phyloP scores from a whole-genome alignment of 23 red algal species.

The Pyropia yezoensis region DNA sequence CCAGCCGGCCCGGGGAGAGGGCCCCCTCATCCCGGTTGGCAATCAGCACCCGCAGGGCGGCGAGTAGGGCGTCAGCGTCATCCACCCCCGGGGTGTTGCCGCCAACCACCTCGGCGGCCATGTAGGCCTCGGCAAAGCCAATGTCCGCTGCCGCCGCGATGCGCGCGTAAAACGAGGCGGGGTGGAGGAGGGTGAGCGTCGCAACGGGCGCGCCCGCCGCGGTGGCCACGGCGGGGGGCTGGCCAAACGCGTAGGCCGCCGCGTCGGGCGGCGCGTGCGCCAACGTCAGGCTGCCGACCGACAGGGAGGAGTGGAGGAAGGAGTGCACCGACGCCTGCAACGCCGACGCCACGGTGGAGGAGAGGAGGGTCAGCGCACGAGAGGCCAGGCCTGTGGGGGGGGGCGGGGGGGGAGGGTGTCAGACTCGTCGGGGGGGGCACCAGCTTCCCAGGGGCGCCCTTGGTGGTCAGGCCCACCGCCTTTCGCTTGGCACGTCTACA shows the following conservation, averaged over 20 bases:
- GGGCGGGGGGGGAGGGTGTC: not conserved
- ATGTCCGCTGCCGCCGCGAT: conserved; percentile 71
- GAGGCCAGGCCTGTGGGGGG: not conserved
- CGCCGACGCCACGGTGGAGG: not conserved
- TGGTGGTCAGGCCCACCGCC: too few relatives aligned
- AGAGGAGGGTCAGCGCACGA: not conserved
- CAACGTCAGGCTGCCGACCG: conserved; percentile 8
- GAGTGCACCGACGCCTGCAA: conserved; percentile 20
- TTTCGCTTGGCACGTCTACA: too few relatives aligned
- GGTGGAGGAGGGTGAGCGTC: conserved; percentile 5
- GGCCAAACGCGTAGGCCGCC: conserved; percentile 13
- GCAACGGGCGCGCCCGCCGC: conserved; percentile 10
- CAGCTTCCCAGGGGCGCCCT: too few relatives aligned
- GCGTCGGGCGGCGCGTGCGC: not conserved
- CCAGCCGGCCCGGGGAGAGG: conserved; percentile 2
- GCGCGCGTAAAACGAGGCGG: conserved; percentile 47
- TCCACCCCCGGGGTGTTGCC: conserved; percentile 1
- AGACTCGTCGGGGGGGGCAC: too few relatives aligned
- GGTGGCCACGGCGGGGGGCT: conserved; percentile 5
- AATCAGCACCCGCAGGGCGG: conserved; percentile 65
- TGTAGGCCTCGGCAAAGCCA: conserved; percentile 90
- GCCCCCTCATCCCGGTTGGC: conserved; percentile 55
- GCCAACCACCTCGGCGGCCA: conserved; percentile 44
- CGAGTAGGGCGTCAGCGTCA: conserved; percentile 19
- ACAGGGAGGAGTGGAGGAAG: conserved; percentile 22